A percentile compares a stretch with the other conserved stretches of the same genome.
phyloP scores from a whole-genome alignment of 257 asterid genomes.

The Prunella vulgaris region DNA sequence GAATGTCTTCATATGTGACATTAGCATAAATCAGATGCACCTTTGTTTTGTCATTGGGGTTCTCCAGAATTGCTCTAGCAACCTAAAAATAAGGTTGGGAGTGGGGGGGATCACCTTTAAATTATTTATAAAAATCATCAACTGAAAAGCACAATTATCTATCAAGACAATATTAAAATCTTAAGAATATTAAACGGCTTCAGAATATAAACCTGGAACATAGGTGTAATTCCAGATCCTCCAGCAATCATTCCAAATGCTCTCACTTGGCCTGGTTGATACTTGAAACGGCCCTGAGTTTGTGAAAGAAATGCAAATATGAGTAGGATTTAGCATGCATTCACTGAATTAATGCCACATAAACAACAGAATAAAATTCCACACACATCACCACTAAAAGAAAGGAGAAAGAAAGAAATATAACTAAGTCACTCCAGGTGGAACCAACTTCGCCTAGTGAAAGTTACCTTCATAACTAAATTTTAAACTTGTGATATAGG shows the following conservation, averaged over 20 bases:
- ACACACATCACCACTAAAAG: background rate
- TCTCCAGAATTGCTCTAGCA: constrained; percentile 83
- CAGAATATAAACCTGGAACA: constrained; percentile 49
- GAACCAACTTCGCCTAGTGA: background rate
- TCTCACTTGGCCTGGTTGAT: constrained; percentile 59
- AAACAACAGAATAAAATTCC: constrained; percentile 1
- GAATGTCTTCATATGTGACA: constrained; percentile 82
- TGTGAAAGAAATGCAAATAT: background rate
- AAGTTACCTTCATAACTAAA: background rate
- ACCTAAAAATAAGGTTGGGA: too few species aligned
- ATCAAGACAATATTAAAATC: constrained; percentile 5
- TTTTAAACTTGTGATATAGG: background rate
- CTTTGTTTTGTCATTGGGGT: constrained; percentile 68
- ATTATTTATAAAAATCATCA: background rate
- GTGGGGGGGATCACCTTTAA: background rate
- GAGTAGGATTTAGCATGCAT: constrained; percentile 9
- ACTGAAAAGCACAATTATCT: background rate
- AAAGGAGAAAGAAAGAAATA: background rate
- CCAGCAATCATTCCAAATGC: constrained; percentile 76
- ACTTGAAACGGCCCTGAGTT: constrained; percentile 57
- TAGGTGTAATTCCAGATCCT: constrained; percentile 69
- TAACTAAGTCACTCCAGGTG: background rate
- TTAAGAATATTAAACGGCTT: background rate
- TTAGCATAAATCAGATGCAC: constrained; percentile 88
- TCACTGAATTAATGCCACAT: background rate